Evolutionary conservation across 768 basidiomycete species (phyloP), one percentile per base, ranked within the genome.

Genomic region (Gelatoporia subvermispora): DNA sequence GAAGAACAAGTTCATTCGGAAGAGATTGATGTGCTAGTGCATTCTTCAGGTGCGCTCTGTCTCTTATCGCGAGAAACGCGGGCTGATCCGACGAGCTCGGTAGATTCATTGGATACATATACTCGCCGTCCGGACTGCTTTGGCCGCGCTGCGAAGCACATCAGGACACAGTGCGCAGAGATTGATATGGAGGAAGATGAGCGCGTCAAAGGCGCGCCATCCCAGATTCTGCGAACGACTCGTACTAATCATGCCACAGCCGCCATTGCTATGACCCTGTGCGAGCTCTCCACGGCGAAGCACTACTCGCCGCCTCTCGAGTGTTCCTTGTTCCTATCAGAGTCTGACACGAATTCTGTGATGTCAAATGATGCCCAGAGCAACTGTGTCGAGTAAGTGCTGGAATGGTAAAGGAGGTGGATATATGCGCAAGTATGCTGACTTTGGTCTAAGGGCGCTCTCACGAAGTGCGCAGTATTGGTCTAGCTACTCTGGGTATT

Each of bases 401-500:
- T 20, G 21, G 37, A 38, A 37, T 34, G 41, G 41, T 23, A 7
- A 4, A n/a, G n/a, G n/a, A 31, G 13, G 5, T 31, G 28, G 13
- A 1, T 25, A 28, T 45, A 18, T 17, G 22, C 17, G 2, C 13
- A 15, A 22, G 13, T 2, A 13, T 34, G 3, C 16, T 38, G 22
- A 38, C 21, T 2, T 18, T 48, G 34, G 8, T 11, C 38, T 4
- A 55, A 89, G 87, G 47, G 84, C 88, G 11, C 65, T 90, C 9
- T 81, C 86, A 15, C 72, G 86, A 42, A 89, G 88, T 60, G 79
- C 87, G 8, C 88, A 90, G 58, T 84, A 82, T 58, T 90, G 88
- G 88, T 88, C 88, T 3, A 88, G 85, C 48, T 89, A 88, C 64
- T 90, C 88, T 2, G 88, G 88, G 0, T 88, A 90, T 65, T 72